Evolutionary conservation across 441 rosid species (phyloP), one percentile per base, ranked within the genome.

Genomic region (Sinapis alba): DNA sequence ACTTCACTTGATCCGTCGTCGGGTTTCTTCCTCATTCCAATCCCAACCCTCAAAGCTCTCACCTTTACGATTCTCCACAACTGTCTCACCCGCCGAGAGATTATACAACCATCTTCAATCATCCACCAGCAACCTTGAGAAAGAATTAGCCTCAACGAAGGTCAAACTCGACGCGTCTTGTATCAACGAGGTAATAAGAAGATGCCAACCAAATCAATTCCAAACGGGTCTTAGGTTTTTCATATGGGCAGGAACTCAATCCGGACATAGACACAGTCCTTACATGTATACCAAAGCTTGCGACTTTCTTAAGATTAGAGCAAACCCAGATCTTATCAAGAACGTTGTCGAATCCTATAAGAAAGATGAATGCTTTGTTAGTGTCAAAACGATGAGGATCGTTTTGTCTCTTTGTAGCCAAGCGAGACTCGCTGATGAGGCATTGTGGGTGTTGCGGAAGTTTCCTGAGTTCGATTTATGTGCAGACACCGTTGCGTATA

Each of bases 211-310:
- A 5, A 79, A 64, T 63, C 82, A 84, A 32, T 70, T 82, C 66
- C 81, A 70, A 6, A 30, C 65, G 79, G 97, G 92, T 82, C 84
- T 94, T 54, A 80, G 94, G 62, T 94, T 94, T 72, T 92, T 92
- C 57, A 45, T 94, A 11, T 90, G 94, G 99, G 88, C 93, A 34
- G 98, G 93, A 78, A 82, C 76, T 13, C 98, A 87, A 54, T 79
- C 92, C 1, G 78, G 75, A 41, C 88, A 85, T 53, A 83, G 92
- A 80, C 97, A 90, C 80, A 86, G 89, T 74, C 72, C 84, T 16
- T 88, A 79, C 62, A 81, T 84, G 86, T 90, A 89, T 58, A 38
- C 78, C 30, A 85, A 83, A 80, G 98, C 91, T 75, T 90, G 96
- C 77, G 79, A 82, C 3, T 73, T 88, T 71, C 83, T 88, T 59